These are phyloP conservation scores for Nicotiana benthamiana DNA, from an alignment of 257 asterid genomes.

Conservation along the genomic window DNA sequence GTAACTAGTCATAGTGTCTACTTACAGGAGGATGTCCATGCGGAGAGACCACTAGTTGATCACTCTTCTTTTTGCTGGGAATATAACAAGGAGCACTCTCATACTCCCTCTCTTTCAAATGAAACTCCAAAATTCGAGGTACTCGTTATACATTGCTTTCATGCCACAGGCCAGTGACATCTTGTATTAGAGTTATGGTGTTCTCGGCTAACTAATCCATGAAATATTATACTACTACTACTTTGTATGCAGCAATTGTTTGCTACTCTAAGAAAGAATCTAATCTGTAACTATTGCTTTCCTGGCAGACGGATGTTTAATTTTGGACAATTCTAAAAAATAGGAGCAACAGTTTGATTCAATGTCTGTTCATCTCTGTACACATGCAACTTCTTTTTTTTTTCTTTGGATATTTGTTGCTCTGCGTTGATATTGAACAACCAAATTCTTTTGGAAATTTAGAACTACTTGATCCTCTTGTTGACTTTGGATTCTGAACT, in stretches of 20 bases:
- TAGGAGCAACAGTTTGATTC: background rate
- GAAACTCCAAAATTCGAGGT: constrained; percentile 23
- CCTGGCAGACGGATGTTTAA: too few relatives aligned
- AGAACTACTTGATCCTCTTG: background rate
- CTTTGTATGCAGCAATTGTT: too few relatives aligned
- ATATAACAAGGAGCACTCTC: constrained; percentile 9
- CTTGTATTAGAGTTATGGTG: background rate
- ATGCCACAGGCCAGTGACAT: background rate
- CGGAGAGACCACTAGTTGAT: constrained; percentile 12
- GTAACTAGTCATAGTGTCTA: background rate
- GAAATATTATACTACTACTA: too few relatives aligned
- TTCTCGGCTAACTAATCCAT: too few relatives aligned
- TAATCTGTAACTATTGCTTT: too few relatives aligned
- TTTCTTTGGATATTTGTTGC: background rate
- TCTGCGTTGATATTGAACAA: background rate
- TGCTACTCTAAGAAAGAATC: too few relatives aligned
- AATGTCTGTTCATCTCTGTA: background rate
- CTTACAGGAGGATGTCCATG: constrained; percentile 21
- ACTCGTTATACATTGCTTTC: background rate
- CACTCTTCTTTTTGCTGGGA: constrained; percentile 18
- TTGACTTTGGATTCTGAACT: background rate
- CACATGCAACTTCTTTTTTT: background rate
- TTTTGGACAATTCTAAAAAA: too few relatives aligned
- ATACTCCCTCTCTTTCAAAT: constrained; percentile 14
- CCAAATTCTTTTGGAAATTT: background rate